These are phyloP conservation scores for Brassica balearica DNA, from an alignment of 441 rosid species.

Conservation along the genomic window DNA sequence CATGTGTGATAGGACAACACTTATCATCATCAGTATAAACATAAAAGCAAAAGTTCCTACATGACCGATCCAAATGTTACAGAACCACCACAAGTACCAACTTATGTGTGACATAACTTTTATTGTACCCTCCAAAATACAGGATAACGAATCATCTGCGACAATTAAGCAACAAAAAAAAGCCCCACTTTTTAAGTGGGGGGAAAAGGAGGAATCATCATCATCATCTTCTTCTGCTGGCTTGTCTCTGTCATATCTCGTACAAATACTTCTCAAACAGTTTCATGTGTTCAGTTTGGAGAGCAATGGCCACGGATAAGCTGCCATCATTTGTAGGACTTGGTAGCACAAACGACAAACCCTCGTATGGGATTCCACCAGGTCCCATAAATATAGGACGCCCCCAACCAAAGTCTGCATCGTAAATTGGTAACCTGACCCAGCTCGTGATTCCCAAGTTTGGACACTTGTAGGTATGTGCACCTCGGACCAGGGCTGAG, in stretches of 20 bases:
- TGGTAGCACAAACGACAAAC: conserved; percentile 82
- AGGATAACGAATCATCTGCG: conserved; percentile 28
- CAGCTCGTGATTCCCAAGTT: conserved; percentile 96
- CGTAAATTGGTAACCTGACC: conserved; percentile 92
- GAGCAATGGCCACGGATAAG: conserved; percentile 86
- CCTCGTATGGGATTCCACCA: conserved; percentile 91
- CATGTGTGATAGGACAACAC: conserved; percentile 21
- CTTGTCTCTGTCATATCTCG: conserved; percentile 44
- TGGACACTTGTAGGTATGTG: conserved; percentile 89
- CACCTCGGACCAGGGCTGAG: conserved; percentile 85
- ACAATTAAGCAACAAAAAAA: conserved; percentile 30
- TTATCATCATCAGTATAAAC: conserved; percentile 37
- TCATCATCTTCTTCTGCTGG: not conserved
- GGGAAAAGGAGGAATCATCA: conserved; percentile 11
- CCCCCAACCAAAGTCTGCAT: conserved; percentile 99
- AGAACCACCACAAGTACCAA: conserved; percentile 21
- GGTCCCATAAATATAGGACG: conserved; percentile 98
- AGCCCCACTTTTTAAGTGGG: conserved; percentile 21
- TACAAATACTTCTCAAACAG: conserved; percentile 74
- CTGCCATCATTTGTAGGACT: conserved; percentile 83
- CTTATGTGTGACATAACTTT: conserved; percentile 22
- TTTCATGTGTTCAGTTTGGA: conserved; percentile 87
- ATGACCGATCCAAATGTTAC: conserved; percentile 38
- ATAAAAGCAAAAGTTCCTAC: conserved; percentile 29
- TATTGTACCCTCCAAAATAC: conserved; percentile 36